phyloP scores from a whole-genome alignment of 2,329 filamentous ascomycete species.

The Colletotrichum spinosum region DNA sequence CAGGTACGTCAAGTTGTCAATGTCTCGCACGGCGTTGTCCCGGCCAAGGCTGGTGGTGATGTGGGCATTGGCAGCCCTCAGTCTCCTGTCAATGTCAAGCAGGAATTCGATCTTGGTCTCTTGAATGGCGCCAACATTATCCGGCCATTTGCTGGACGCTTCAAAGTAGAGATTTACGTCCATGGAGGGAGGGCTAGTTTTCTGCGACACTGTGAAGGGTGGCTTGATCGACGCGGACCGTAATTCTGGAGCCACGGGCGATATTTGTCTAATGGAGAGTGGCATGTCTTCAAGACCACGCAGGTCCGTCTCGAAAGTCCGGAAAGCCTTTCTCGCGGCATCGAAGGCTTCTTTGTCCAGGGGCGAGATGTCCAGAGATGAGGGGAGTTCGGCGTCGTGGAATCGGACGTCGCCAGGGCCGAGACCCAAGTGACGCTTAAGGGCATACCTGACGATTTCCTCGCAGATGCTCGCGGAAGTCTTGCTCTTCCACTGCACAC shows the following conservation, averaged over 20 bases:
- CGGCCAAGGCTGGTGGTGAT: slow-evolving; percentile 80
- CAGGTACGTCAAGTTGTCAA: slow-evolving; percentile 83
- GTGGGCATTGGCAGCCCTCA: slow-evolving; percentile 70
- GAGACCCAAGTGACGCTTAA: slow-evolving; percentile 76
- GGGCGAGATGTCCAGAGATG: slow-evolving; percentile 58
- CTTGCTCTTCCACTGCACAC: slow-evolving; percentile 83
- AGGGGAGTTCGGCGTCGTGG: slow-evolving; percentile 63
- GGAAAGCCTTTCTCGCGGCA: slow-evolving; percentile 76
- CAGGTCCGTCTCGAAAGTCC: slow-evolving; percentile 79
- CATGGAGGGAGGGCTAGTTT: slow-evolving; percentile 66
- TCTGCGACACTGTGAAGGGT: slow-evolving; percentile 60
- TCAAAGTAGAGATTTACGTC: slow-evolving; percentile 92
- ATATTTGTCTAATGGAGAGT: slow-evolving; percentile 85
- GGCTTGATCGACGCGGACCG: slow-evolving; percentile 76
- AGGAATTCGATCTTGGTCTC: slow-evolving; percentile 93
- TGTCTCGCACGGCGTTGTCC: slow-evolving; percentile 77
- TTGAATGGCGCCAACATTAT: slow-evolving; percentile 91
- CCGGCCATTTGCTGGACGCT: slow-evolving; percentile 92
- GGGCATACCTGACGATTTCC: slow-evolving; percentile 81
- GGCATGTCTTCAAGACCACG: slow-evolving; percentile 85
- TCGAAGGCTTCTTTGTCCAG: slow-evolving; percentile 72
- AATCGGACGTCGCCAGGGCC: slow-evolving; percentile 64
- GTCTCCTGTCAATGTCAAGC: slow-evolving; percentile 77
- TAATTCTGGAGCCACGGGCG: slow-evolving; percentile 77
- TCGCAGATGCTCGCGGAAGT: slow-evolving; percentile 75